Base-by-base conservation (phyloP, 225 moss, liverwort and hornwort genomes). In the Sphagnum contortum region DNA sequence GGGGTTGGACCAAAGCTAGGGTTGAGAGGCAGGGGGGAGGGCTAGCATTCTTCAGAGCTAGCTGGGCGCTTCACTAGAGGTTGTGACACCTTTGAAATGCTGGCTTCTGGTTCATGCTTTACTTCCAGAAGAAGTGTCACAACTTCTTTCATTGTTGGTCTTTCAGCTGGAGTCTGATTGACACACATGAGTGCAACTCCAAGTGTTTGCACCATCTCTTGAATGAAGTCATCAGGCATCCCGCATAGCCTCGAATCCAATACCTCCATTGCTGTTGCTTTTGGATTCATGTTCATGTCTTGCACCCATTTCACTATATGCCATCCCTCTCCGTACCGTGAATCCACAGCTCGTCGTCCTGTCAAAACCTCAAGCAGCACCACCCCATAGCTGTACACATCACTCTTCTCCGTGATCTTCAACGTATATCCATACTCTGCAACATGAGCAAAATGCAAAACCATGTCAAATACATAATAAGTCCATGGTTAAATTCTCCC, bases 311-410 rank as follows among this genome's bases (percentile, higher is more conserved):
- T 83, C 46, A 79, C 82, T 10, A 83, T 83, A 60, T 83, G 82
- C 82, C 82, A 83, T 50, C 79, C 79, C 51, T 83, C 79, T 14
- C 82, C 82, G 45, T 71, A 48, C 6, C 77, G 76, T 8, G 76
- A 71, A 59, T 83, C 82, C 9, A 79, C 82, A 2, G 82, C 82
- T 53, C 62, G 78, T 58, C 82, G 65, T 46, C 82, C 82, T 1
- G 82, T 79, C 62, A 83, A 47, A 69, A 83, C 71, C 63, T 83
- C 82, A 55, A 83, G 79, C 29, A 94, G 77, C 52, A 94, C 91
- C 5, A 94, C 87, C 58, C 94, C 94, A 49, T 67, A 89, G 57
- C 87, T 76, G 65, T 76, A 94, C 0, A 94, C 84, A 49, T 94
- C 94, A 14, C 82, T 81, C 74, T 81, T 91, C 5, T 85, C 80